Evolutionary conservation across 805 yeast genomes (phyloP).

Genomic region (Kazachstania psychrophila): DNA sequence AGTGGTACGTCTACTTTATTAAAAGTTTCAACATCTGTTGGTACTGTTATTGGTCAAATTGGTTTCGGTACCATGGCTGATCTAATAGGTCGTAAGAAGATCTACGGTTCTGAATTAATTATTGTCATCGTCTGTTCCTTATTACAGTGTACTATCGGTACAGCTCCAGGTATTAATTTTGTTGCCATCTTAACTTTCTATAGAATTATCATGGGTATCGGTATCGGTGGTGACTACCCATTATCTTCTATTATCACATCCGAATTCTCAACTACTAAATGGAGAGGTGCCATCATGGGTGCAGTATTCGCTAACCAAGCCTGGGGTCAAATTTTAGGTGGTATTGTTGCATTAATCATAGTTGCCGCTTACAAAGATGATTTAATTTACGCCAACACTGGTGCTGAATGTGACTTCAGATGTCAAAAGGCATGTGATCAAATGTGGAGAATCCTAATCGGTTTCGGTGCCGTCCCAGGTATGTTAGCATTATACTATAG

Average conservation of each 20-base stretch:
- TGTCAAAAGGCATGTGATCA: conserved; percentile 79
- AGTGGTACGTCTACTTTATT: conserved; percentile 63
- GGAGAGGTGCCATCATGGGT: conserved; percentile 98
- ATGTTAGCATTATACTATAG: conserved; percentile 76
- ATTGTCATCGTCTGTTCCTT: conserved; percentile 74
- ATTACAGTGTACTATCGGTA: conserved; percentile 66
- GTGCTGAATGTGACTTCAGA: conserved; percentile 50
- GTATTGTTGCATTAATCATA: conserved; percentile 68
- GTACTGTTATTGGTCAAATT: conserved; percentile 86
- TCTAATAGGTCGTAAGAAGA: conserved; percentile 71
- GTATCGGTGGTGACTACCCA: conserved; percentile 97
- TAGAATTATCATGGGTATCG: conserved; percentile 87
- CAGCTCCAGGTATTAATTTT: conserved; percentile 61
- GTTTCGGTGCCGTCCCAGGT: conserved; percentile 90
- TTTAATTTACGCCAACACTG: conserved; percentile 43
- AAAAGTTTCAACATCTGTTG: conserved; percentile 86
- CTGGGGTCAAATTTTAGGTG: conserved; percentile 86
- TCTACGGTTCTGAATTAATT: conserved; percentile 81
- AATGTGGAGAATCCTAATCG: conserved; percentile 89
- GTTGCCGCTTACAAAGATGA: conserved; percentile 68
- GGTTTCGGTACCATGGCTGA: conserved; percentile 81
- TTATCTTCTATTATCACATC: conserved; percentile 87
- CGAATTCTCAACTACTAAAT: conserved; percentile 86
- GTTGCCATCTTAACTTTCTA: conserved; percentile 65
- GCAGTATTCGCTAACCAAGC: conserved; percentile 97